Base-by-base conservation (phyloP, 805 yeast species). In the Wickerhamiella dianesei region DNA sequence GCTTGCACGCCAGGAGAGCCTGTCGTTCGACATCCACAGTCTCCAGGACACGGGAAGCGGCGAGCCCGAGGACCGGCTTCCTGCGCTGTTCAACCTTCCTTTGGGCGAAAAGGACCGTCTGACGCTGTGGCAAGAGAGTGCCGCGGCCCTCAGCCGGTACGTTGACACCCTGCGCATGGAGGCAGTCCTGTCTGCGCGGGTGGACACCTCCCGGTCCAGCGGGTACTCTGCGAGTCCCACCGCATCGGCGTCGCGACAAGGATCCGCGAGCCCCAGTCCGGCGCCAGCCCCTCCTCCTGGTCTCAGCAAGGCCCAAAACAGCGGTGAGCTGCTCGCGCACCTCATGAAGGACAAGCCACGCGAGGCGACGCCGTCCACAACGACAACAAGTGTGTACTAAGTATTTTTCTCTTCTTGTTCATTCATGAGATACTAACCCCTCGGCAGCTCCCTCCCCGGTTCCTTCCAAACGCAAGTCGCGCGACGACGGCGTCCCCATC, bases 301-400 rank as follows among this genome's bases (percentile, higher is more conserved):
- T 3, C 69, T 80, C 44, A 37, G 41, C 46, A 55, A 50, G 46
- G 50, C 49, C 45, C 57, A 56, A 47, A 77, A 82, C 43, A 80
- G 88, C 50, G 79, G 86, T 37, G 95, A 86, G 59, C 71, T 87
- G 58, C 71, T 87, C 56, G 84, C 78, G 48, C 96, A 86, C 63
- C 69, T 87, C 59, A 80, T 87, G 79, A 80, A 80, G 56, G 94
- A 94, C 43, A 41, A 50, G 22, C 32, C 47, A 41, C 47, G 20
- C 22, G 83, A 46, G 16, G 36, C 44, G 16, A 35, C 50, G 32
- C 47, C 48, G 35, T n/a, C 37, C 21, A 37, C 41, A 35, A 41
- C 47, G 41, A 37, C 56, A 48, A 56, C 52, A 50, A 53, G 60
- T 55, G 59, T 56, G 57, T 56, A 53, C 51, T 40, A 50, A 51